These are phyloP conservation scores for Viridothelium virens DNA, from an alignment of 495 filamentous ascomycete species.

Conservation along the genomic window DNA sequence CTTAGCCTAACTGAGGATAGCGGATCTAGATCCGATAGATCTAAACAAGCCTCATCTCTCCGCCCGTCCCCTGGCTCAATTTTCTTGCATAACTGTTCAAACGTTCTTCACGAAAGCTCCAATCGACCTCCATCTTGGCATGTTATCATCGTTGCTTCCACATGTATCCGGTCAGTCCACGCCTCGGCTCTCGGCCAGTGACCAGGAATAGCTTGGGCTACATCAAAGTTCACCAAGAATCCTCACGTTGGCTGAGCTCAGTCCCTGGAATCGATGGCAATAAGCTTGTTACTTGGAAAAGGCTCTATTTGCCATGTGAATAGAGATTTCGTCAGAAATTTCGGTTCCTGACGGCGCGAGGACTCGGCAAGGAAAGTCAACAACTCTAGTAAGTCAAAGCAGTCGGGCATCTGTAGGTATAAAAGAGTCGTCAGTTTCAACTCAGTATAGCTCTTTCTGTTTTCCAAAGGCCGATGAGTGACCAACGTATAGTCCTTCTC, in stretches of 20 bases:
- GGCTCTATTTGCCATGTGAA: not conserved
- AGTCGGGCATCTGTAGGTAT: not conserved
- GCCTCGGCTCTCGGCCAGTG: not conserved
- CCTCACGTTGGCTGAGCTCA: not conserved
- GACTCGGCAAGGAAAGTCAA: not conserved
- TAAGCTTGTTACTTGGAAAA: not conserved
- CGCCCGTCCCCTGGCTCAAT: not conserved
- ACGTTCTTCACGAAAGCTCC: not conserved
- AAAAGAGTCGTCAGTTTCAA: not conserved
- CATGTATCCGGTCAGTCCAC: not conserved
- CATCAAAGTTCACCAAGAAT: not conserved
- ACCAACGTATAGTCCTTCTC: not conserved
- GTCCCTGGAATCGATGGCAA: not conserved
- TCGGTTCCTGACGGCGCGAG: not conserved
- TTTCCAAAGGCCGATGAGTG: not conserved
- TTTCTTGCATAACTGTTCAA: not conserved
- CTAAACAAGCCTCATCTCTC: not conserved
- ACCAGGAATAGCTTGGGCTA: not conserved
- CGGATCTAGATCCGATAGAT: not conserved
- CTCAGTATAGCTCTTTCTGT: not conserved
- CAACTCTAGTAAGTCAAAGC: not conserved
- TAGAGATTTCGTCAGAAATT: not conserved
- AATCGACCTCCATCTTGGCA: not conserved
- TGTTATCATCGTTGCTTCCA: not conserved
- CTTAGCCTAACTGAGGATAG: not conserved